Conservation (phyloP, 2,329 filamentous ascomycete species). For the Aspergillus puulaauensis region DNA sequence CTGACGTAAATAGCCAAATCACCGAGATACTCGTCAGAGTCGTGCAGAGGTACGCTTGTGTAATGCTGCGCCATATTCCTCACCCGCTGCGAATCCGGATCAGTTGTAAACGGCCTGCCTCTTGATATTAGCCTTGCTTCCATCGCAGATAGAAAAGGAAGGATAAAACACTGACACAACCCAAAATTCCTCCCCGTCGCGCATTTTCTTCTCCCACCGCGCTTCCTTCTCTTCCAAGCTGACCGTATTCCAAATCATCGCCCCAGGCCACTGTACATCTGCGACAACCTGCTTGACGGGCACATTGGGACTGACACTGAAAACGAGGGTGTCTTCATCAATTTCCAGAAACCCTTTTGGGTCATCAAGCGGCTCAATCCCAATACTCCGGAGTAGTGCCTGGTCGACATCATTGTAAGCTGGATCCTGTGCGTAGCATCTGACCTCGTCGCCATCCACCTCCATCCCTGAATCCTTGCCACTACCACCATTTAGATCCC, state of each 20-base stretch:
- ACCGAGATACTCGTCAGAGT: conserved; percentile 21
- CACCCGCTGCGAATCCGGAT: conserved; percentile 22
- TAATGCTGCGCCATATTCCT: conserved; percentile 23
- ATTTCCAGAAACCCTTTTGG: conserved; percentile 38
- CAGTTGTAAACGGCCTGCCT: conserved; percentile 19
- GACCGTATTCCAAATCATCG: conserved; percentile 30
- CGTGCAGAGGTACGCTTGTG: conserved; percentile 10
- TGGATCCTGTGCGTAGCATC: conserved; percentile 31
- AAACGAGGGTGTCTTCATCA: conserved; percentile 38
- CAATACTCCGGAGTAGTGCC: conserved; percentile 17
- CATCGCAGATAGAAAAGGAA: background rate
- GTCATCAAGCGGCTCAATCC: conserved; percentile 26
- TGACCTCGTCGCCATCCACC: conserved; percentile 1
- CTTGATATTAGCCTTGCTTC: background rate
- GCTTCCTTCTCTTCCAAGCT: conserved; percentile 4
- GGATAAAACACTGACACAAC: conserved; percentile 11
- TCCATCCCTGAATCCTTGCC: background rate
- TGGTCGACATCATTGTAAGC: conserved; percentile 22
- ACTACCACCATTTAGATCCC: background rate
- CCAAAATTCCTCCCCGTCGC: conserved; percentile 19
- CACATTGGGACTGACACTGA: conserved; percentile 33
- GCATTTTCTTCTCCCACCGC: conserved; percentile 15
- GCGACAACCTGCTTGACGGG: conserved; percentile 41
- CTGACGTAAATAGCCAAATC: conserved; percentile 22
- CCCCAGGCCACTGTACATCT: conserved; percentile 37